Conservation (phyloP, 352 stramenopile species). For the Elongisporangium senticosum region DNA sequence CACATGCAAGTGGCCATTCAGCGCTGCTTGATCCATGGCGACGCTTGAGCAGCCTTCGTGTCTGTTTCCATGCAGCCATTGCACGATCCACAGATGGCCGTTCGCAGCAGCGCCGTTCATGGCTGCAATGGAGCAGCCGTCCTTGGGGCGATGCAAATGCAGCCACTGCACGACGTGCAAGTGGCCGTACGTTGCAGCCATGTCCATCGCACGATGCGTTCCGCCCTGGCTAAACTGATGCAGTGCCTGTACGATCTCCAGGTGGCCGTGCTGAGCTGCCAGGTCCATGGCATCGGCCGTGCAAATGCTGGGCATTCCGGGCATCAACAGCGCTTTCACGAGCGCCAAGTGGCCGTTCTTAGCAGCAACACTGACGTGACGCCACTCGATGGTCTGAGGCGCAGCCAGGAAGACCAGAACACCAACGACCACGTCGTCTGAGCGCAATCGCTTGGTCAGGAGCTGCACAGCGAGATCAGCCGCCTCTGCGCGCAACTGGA, state of each 20-base stretch:
- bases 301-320: neutral
- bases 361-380: neutral
- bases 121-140: constrained; percentile 50
- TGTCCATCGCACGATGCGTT: constrained; percentile 36
- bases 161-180: constrained; percentile 52
- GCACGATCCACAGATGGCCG: constrained; percentile 47
- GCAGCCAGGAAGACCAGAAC: neutral
- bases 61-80: constrained; percentile 49
- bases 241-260: neutral
- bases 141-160: constrained; percentile 32
- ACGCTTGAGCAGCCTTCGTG: constrained; percentile 49
- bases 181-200: constrained; percentile 53
- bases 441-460: neutral
- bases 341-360: neutral
- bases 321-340: neutral
- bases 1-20: constrained; percentile 40
- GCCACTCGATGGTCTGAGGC: neutral
- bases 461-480: neutral
- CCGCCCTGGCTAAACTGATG: neutral
- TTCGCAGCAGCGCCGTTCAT: constrained; percentile 57
- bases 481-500: neutral
- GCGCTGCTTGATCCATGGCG: constrained; percentile 58
- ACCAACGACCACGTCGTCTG: neutral
- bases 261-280: constrained; percentile 1
- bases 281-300: constrained; percentile 2